Percentiles rank a stretch among this genome's conserved stretches.
phyloP scores from a whole-genome alignment of 768 basidiomycete genomes.

The Hortiboletus campestris region DNA sequence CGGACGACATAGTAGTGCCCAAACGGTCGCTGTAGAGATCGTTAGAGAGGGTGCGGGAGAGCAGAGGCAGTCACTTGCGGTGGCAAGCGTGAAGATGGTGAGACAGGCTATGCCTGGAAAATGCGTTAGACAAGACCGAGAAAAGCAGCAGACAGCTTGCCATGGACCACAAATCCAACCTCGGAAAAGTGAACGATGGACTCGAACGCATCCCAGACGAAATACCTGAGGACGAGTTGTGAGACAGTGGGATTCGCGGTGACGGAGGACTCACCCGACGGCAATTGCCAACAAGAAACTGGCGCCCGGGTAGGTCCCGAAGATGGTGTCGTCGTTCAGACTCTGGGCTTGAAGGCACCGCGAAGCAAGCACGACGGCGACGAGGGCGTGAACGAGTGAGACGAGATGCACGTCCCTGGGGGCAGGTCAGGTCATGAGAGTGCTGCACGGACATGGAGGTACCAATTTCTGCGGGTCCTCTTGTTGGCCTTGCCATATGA shows the following conservation, averaged over 20 bases:
- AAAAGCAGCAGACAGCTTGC: conserved; percentile 32
- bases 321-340: conserved; percentile 61
- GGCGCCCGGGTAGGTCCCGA: conserved; percentile 65
- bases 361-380: conserved; percentile 64
- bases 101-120: conserved; percentile 60
- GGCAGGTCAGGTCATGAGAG: background rate
- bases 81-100: conserved; percentile 63
- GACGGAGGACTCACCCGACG: conserved; percentile 51
- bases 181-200: conserved; percentile 66
- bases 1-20: conserved; percentile 74
- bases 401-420: conserved; percentile 67
- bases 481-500: conserved; percentile 48
- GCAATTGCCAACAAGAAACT: conserved; percentile 67
- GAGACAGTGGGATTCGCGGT: background rate
- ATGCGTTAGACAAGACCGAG: background rate
- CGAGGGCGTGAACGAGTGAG: conserved; percentile 69
- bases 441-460: background rate
- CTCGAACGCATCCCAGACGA: conserved; percentile 83
- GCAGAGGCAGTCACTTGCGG: conserved; percentile 45
- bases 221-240: conserved; percentile 47
- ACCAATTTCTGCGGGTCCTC: conserved; percentile 63
- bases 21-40: conserved; percentile 58
- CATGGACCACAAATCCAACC: conserved; percentile 76
- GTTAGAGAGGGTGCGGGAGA: conserved; percentile 2
- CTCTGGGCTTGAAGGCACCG: conserved; percentile 48